Conservation (phyloP, 129 eudicot genomes). For the Daucus carota region DNA sequence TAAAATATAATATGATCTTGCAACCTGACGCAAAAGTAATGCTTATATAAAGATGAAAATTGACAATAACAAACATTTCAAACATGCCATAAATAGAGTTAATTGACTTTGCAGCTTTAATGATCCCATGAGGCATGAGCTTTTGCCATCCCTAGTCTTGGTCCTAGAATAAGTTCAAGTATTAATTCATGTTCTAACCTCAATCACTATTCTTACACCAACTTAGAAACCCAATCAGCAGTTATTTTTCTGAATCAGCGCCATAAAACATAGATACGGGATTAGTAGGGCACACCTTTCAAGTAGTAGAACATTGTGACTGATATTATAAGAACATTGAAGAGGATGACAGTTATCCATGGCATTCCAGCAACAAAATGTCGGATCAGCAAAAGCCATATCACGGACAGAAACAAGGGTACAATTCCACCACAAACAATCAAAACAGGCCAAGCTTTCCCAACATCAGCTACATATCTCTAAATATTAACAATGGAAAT, state of each 20-base stretch:
- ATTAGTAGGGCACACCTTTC: conserved; percentile 47
- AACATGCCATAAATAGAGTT: background rate
- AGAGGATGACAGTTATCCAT: conserved; percentile 76
- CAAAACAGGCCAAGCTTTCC: conserved; percentile 91
- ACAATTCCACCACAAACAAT: conserved; percentile 93
- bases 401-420: conserved; percentile 63
- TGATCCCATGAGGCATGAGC: background rate
- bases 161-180: background rate
- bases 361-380: conserved; percentile 94
- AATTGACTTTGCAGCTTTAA: background rate
- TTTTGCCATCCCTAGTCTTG: background rate
- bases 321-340: conserved; percentile 65
- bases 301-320: conserved; percentile 79
- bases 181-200: background rate
- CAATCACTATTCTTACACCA: background rate
- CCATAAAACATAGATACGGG: background rate
- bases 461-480: conserved; percentile 96
- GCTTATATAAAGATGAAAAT: background rate
- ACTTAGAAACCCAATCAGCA: background rate
- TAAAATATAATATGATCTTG: background rate
- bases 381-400: conserved; percentile 84
- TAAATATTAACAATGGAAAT: conserved; percentile 21
- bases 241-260: background rate
- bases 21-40: background rate
- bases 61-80: background rate